Base-by-base conservation (phyloP, 805 yeast species). In the Ogataea pini region DNA sequence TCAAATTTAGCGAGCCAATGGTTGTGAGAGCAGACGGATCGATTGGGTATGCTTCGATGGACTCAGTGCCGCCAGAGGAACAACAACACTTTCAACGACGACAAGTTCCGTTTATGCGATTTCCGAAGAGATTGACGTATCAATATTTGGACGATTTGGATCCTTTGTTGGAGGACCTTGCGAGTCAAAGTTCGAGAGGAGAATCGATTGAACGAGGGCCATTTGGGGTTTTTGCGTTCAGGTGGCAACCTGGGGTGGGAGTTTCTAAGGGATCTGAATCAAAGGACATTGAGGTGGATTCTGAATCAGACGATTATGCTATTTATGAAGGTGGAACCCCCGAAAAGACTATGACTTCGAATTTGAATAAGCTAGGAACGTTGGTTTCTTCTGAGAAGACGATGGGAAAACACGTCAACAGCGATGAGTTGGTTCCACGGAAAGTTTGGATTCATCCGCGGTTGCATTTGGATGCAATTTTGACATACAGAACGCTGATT, bases 1-100 rank as follows among this genome's bases (percentile, higher is more conserved):
- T 80, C 25, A 73, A 75, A 14, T 79, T 80, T 72, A 67, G 74
- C 22, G 72, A 69, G 27, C 72, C 74, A 13, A 54, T 71, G 43
- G 67, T 74, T 0, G 57, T 75, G 7, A 51, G 54, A 13, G 13
- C 46, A 7, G 57, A 58, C 39, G 64, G 62, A 3, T 46, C 57
- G 17, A 28, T 58, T 20, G 63, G 54, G 10, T 41, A 52, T 18
- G n/a, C 49, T 1, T 50, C 39, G 17, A 17, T 42, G 7, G 47
- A 48, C 1, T 28, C 27, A 2, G 51, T 42, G 12, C 48, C 45
- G 12, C 13, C 13, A 10, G 31, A 28, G 13, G 51, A 49, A 0
- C 53, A 44, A 10, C 53, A 51, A 16, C 42, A 60, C 42, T 70
- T 69, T 48, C 77, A 71, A 63, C 64, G 83, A 51, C 63, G 82